Conservation (phyloP, 495 filamentous ascomycete species). For the Penicillium salamii region DNA sequence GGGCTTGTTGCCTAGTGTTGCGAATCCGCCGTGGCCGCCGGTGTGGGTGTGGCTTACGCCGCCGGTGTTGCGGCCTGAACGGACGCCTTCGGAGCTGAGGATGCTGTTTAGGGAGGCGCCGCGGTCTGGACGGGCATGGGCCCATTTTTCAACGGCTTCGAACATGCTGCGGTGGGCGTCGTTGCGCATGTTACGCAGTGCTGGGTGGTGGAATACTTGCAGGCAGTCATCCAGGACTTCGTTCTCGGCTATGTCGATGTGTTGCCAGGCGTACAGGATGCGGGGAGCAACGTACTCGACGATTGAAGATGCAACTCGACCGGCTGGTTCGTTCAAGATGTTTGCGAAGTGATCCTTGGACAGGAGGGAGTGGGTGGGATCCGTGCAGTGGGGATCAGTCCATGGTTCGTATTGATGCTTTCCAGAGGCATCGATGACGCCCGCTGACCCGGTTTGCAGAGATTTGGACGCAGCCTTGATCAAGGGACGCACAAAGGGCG, state of each 20-base stretch:
- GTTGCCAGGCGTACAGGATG: constrained; percentile 86
- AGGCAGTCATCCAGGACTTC: constrained; percentile 76
- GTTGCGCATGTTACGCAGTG: constrained; percentile 62
- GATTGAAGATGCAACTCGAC: constrained; percentile 73
- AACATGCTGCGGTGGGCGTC: constrained; percentile 89
- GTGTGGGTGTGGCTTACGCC: constrained; percentile 38
- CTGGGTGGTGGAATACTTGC: constrained; percentile 86
- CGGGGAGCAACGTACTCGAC: constrained; percentile 84
- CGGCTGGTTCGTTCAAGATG: constrained; percentile 82
- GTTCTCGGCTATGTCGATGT: constrained; percentile 71
- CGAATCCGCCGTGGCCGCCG: constrained; percentile 23
- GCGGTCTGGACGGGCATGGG: constrained; percentile 58
- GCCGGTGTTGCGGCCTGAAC: constrained; percentile 70
- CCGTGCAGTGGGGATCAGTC: constrained; percentile 78
- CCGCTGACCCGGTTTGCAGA: constrained; percentile 78
- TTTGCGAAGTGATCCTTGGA: constrained; percentile 98
- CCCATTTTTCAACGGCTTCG: constrained; percentile 74
- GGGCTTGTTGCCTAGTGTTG: constrained; percentile 18
- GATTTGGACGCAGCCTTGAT: constrained; percentile 81
- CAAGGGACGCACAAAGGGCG: constrained; percentile 86
- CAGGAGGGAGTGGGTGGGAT: constrained; percentile 92
- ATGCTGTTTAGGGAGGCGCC: constrained; percentile 62
- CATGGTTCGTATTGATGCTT: constrained; percentile 88
- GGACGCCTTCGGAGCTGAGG: constrained; percentile 78
- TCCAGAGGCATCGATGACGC: constrained; percentile 74